Evolutionary conservation across 345 rosid species (phyloP), one percentile per base, ranked within the genome.

Genomic region (Jatropha curcas): DNA sequence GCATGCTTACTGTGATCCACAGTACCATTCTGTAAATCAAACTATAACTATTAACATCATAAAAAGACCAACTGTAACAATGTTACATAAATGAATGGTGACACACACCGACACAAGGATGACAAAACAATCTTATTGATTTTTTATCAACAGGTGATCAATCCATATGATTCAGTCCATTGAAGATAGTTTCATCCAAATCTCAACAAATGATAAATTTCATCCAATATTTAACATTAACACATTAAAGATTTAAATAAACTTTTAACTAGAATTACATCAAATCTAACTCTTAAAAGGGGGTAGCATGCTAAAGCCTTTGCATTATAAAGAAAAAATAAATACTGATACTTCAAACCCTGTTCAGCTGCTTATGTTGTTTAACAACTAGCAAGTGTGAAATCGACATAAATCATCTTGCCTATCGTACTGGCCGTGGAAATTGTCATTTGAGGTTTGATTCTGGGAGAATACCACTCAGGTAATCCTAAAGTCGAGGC

Each of bases 1-100:
- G 59, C 74, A 52, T 20, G 48, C 41, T 75, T 77, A 1, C 16
- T 22, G 35, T 60, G 45, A 56, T 70, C 63, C 33, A 39, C 62
- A 60, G 43, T 61, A 68, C 43, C 68, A 48, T 60, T 84, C 90
- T 87, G 84, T 53, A 10, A 74, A 31, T 65, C 24, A 24, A 73
- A 46, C 46, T 27, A 30, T 9, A 19, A 60, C 39, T 17, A 27
- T 19, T 30, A 66, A 30, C 56, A 30, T 43, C 51, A 67, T 30
- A 25, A 64, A 1, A 56, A 19, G 2, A 63, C n/a, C 33, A 28
- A n/a, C 16, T 37, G 9, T 27, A 39, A 25, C n/a, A n/a, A n/a
- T n/a, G n/a, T 11, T 8, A 24, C 5, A 8, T 2, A 4, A 5
- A 60, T 16, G 60, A 1, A 35, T 4, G 27, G 37, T n/a, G 20